A percentile compares a stretch with the other conserved stretches of the same genome.
phyloP scores from a whole-genome alignment of 257 asterid genomes.

The Scutellaria baicalensis region DNA sequence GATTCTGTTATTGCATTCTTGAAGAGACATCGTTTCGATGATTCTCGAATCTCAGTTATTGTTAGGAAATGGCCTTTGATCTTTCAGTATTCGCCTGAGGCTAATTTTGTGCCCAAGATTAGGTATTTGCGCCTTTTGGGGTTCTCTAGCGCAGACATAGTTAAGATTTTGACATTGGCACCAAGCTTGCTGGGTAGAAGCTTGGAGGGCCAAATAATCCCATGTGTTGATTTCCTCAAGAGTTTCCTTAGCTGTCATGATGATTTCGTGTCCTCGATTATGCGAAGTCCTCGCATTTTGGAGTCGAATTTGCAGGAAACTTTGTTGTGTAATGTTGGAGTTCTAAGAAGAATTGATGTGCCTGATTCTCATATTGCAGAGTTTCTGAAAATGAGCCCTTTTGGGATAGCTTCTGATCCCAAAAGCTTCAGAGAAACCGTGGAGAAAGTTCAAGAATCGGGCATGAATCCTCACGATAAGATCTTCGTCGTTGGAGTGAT shows the following conservation, averaged over 20 bases:
- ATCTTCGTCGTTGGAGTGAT: background rate
- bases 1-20: slow-evolving; percentile 19
- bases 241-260: background rate
- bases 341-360: slow-evolving; percentile 2
- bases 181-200: slow-evolving; percentile 12
- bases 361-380: background rate
- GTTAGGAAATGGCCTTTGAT: slow-evolving; percentile 4
- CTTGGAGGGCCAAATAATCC: slow-evolving; percentile 17
- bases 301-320: background rate
- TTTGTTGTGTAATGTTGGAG: slow-evolving; percentile 2
- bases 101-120: background rate
- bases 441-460: slow-evolving; percentile 3
- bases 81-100: background rate
- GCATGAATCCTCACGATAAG: background rate
- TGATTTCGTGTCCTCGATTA: background rate
- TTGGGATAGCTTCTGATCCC: background rate
- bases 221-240: slow-evolving; percentile 13
- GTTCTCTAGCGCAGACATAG: background rate
- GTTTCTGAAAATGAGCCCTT: background rate
- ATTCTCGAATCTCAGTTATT: slow-evolving; percentile 12
- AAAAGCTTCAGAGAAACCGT: background rate
- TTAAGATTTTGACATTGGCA: background rate
- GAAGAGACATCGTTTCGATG: slow-evolving; percentile 14
- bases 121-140: slow-evolving; percentile 13
- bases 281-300: background rate